A percentile compares a stretch with the other conserved stretches of the same genome.
Evolutionary conservation across 192 early-diverging fungal species (phyloP).

Genomic region (Gryganskiella cystojenkinii): DNA sequence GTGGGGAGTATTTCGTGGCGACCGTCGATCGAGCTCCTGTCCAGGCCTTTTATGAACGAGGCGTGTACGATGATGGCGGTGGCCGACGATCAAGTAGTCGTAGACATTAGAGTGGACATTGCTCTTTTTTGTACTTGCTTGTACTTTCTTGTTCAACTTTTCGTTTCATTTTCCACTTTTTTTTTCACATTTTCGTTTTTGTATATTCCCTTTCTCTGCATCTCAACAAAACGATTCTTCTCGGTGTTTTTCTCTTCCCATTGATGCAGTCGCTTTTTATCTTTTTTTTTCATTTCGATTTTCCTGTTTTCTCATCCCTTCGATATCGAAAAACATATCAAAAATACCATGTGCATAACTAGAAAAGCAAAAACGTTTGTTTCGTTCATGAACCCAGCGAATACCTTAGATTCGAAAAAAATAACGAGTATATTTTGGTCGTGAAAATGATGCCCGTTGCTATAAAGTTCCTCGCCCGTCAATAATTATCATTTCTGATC

Average conservation of each 20-base stretch:
- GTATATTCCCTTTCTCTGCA: background rate
- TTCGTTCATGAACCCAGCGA: too few relatives aligned
- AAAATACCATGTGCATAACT: background rate
- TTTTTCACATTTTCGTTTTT: background rate
- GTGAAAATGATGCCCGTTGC: too few relatives aligned
- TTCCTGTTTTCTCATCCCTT: background rate
- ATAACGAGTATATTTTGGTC: too few relatives aligned
- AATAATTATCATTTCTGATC: too few relatives aligned
- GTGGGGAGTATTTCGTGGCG: constrained; percentile 83
- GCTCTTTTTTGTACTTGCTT: background rate
- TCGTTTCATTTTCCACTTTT: constrained; percentile 8
- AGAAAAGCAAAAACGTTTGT: background rate
- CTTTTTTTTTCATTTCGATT: background rate
- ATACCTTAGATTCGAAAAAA: too few relatives aligned
- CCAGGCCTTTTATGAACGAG: constrained; percentile 50
- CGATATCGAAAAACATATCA: background rate
- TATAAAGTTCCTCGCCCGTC: too few relatives aligned
- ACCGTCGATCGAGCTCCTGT: constrained; percentile 76
- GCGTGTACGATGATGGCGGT: constrained; percentile 20
- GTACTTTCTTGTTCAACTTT: background rate
- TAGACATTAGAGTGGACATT: constrained; percentile 6
- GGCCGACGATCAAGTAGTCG: constrained; percentile 23
- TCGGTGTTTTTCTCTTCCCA: background rate
- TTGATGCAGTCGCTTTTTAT: background rate
- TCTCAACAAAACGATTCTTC: background rate